Conservation (phyloP, 2,329 filamentous ascomycete species). For the Fusarium humuli region DNA sequence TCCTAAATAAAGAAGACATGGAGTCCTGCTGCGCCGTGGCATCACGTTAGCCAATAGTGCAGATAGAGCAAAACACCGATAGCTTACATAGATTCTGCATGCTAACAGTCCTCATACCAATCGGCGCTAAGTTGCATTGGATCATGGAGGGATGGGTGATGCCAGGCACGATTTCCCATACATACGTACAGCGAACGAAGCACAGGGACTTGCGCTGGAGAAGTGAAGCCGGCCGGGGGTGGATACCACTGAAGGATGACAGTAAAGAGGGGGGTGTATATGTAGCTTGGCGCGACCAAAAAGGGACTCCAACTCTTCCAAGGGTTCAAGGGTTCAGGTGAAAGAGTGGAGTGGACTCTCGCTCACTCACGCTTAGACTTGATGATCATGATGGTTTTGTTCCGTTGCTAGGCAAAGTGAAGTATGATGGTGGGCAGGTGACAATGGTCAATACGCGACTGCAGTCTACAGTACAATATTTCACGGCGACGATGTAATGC, state of each 20-base stretch:
- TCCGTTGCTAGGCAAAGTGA: background rate
- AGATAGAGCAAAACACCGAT: background rate
- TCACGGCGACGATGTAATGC: constrained; percentile 1
- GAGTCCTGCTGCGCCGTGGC: constrained; percentile 19
- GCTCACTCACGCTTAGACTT: constrained; percentile 16
- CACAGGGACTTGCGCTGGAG: constrained; percentile 7
- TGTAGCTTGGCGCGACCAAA: constrained; percentile 2
- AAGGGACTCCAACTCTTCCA: constrained; percentile 4
- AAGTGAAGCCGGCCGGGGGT: constrained; percentile 20
- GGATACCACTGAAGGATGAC: background rate
- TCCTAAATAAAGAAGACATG: constrained; percentile 12
- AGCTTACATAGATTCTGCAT: constrained; percentile 23
- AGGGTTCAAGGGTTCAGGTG: constrained; percentile 28
- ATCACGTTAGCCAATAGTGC: constrained; percentile 6
- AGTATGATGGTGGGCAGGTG: constrained; percentile 33
- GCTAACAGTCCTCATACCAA: constrained; percentile 34
- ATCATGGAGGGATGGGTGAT: constrained; percentile 39
- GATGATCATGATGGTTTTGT: constrained; percentile 16
- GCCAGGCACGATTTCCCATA: constrained; percentile 42
- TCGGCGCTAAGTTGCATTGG: constrained; percentile 40
- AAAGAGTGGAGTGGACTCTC: constrained; percentile 23
- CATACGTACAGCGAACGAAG: constrained; percentile 1
- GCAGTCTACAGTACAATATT: constrained; percentile 16
- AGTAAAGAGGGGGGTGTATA: constrained; percentile 19
- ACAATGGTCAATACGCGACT: constrained; percentile 14